Conservation (phyloP, 192 early-diverging fungal genomes). For the Spinellus fusiger region DNA sequence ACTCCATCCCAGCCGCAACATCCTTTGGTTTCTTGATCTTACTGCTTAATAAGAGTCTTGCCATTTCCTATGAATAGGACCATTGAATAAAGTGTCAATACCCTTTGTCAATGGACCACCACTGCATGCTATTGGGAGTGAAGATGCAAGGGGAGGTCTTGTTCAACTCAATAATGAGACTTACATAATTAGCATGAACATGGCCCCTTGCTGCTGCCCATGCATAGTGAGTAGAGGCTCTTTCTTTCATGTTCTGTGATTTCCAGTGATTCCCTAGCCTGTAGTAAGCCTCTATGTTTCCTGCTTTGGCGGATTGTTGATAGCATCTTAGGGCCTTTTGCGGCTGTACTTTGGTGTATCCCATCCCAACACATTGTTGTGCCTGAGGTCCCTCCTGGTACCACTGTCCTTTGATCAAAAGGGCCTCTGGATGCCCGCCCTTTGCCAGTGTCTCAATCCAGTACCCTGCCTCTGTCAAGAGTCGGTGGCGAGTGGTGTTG, state of each 20-base stretch:
- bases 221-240: conserved; percentile 63
- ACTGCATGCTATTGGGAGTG: neutral
- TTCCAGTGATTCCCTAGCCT: conserved; percentile 60
- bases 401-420: conserved; percentile 70
- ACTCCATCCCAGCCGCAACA: conserved; percentile 74
- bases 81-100: neutral
- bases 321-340: conserved; percentile 65
- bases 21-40: conserved; percentile 60
- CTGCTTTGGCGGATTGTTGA: conserved; percentile 57
- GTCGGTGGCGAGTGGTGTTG: conserved; percentile 29
- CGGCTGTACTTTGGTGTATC: conserved; percentile 48
- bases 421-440: conserved; percentile 64
- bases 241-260: conserved; percentile 50
- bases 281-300: conserved; percentile 59
- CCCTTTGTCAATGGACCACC: too few species aligned
- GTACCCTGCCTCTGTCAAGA: conserved; percentile 58
- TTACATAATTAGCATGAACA: conserved; percentile 58
- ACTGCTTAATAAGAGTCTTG: conserved; percentile 70
- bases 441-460: conserved; percentile 70
- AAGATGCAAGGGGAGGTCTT: neutral
- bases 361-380: conserved; percentile 2
- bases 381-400: conserved; percentile 50
- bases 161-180: neutral
- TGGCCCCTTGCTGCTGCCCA: conserved; percentile 64
- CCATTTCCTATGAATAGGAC: conserved; percentile 56